Evolutionary conservation across 2,329 filamentous ascomycete species (phyloP), one percentile per base, ranked within the genome.

Genomic region (Aspergillus proliferans): DNA sequence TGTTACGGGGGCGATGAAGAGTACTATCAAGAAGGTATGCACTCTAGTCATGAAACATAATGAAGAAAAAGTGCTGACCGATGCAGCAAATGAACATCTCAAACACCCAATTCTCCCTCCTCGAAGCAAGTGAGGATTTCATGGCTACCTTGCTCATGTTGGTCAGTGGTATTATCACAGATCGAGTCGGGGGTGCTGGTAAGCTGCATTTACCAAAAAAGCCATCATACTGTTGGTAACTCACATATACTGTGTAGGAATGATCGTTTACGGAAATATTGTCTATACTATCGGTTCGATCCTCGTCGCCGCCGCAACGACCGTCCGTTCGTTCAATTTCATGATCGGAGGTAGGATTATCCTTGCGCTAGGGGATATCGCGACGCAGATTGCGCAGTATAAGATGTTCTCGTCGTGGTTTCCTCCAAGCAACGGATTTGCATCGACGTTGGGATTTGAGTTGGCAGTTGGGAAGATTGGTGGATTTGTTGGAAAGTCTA

Each of bases 401-500:
- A 82, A 83, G 52, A 76, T 84, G 52, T 84, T 84, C 56, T 82
- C 79, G 0, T 81, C 79, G 0, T 84, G 81, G 81, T 84, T 84
- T 52, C 72, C 81, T 0, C 82, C 81, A 0, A 80, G 73, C 6
- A 75, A 79, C 48, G 81, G 81, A 1, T 84, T 84, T 57, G 82
- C 81, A 0, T 81, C 80, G 0, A 84, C 81, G 0, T 69, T 84
- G 0, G 81, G 75, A 0, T 76, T 84, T 3, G 81, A 84, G 59
- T 69, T 84, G 0, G 79, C 75, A 0, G 75, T 84, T 46, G 79
- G 79, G 15, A 84, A 83, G 45, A 77, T 84, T 7, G 81, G 81
- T 2, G 75, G 74, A 0, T 83, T 84, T 48, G 77, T 81, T 1
- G 81, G 81, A 9, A 81, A 82, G 54, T 73, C 79, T 0, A 80